Percentiles rank a stretch among this genome's conserved stretches.
These are phyloP conservation scores for Puccinia novopanici DNA, from an alignment of 1,284 basidiomycete species.

Conservation along the genomic window DNA sequence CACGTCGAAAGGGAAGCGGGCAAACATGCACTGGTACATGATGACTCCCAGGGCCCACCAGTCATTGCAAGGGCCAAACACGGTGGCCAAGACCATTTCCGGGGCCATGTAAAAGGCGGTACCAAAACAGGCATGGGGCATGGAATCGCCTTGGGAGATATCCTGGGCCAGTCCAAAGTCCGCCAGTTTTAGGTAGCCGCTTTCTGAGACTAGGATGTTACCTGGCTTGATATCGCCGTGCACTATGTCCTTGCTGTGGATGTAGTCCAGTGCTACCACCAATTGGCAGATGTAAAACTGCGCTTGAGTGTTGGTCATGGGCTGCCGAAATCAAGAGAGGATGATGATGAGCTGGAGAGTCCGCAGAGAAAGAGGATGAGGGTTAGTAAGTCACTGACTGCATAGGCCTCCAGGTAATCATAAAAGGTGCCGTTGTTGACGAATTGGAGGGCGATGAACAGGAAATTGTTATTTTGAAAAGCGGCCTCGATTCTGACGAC, in stretches of 20 bases:
- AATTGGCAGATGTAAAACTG: conserved; percentile 24
- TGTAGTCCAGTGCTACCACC: not conserved
- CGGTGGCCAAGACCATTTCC: not conserved
- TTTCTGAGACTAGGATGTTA: conserved; percentile 2
- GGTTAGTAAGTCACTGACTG: not conserved
- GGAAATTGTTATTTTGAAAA: not conserved
- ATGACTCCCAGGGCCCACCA: conserved; percentile 42
- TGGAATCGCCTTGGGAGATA: too few species aligned
- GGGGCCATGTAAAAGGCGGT: conserved; percentile 28
- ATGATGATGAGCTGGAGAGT: too few species aligned
- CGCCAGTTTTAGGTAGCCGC: conserved; percentile 19
- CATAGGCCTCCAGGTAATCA: conserved; percentile 4
- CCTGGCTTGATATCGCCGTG: conserved; percentile 19
- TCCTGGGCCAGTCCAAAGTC: conserved; percentile 17
- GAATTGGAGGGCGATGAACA: conserved; percentile 25
- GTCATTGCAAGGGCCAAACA: conserved; percentile 19
- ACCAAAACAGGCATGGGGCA: too few species aligned
- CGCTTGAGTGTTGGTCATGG: not conserved
- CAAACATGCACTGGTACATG: conserved; percentile 14
- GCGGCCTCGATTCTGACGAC: conserved; percentile 4
- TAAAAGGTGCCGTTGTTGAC: not conserved
- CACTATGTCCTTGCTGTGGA: conserved; percentile 8
- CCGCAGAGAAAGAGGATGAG: not conserved
- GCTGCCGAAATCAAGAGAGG: not conserved
- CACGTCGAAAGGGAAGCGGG: conserved; percentile 5